Evolutionary conservation across 805 yeast genomes (phyloP), one percentile per base, ranked within the genome.

Genomic region (Yamadazyma takamatsuzukensis): DNA sequence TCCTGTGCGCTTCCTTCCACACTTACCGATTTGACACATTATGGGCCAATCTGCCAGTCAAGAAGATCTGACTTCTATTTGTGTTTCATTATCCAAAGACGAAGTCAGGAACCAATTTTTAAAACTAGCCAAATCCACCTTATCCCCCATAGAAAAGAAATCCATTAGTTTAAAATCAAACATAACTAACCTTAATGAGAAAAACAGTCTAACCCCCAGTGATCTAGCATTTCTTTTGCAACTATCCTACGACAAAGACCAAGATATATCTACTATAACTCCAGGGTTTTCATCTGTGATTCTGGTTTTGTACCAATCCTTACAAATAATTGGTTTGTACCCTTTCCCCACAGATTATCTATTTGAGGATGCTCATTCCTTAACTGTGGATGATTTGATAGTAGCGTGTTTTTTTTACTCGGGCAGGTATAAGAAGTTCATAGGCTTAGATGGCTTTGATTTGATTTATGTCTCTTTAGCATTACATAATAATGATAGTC

Each of bases 381-480:
- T 76, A 40, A 64, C 70, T 0, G 35, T 75, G 4, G 49, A 48
- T 19, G 52, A 49, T 23, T 38, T 63, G 18, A 28, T 61, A 4
- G 38, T 54, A 2, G 43, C 61, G 4, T 24, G 47, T 4, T 29
- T 68, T 0, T 54, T 80, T 5, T 66, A 68, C 40, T 52, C 56
- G 10, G 74, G 73, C 2, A 56, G 75, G 26, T 66, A 62, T 32
- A 44, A 47, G 35, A 52, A 56, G 24, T 40, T 75, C 29, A 39
- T 49, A 3, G 54, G 61, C 18, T 58, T 57, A 31, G 71, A 75
- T 35, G 61, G 67, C 30, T 17, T 56, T 18, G 64, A 65, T 44
- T 46, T 80, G 21, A 26, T 80, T 2, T 79, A 72, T 43, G 49
- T 76, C 5, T 63, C 81, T 0, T 48, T 78, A 25, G 25, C 41